These are phyloP conservation scores for Pythium sp. DNA, from an alignment of 352 stramenopile genomes.

Conservation along the genomic window DNA sequence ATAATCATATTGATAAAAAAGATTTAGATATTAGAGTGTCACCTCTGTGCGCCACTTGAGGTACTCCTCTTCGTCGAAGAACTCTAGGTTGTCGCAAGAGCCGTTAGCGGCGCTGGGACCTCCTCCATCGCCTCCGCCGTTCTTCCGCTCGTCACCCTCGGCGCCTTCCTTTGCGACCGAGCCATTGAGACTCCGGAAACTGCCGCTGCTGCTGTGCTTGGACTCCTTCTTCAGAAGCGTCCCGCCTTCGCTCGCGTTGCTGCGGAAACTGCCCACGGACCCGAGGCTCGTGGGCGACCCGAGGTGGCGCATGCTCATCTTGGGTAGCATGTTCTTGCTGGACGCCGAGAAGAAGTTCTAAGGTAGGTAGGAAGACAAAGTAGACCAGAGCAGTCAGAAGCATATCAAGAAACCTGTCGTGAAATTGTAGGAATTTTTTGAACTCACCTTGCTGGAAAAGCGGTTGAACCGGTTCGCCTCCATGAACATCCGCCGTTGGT, in stretches of 20 bases:
- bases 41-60: conserved; percentile 57
- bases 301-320: conserved; percentile 21
- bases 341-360: conserved; percentile 51
- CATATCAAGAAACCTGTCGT: background rate
- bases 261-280: conserved; percentile 13
- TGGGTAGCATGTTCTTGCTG: conserved; percentile 36
- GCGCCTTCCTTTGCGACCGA: conserved; percentile 12
- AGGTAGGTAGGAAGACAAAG: background rate
- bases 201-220: conserved; percentile 26
- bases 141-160: conserved; percentile 17
- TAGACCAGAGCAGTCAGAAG: background rate
- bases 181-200: conserved; percentile 19
- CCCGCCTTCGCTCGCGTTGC: background rate
- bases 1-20: background rate
- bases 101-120: conserved; percentile 16
- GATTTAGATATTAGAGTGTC: background rate
- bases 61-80: conserved; percentile 63
- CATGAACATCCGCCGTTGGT: conserved; percentile 65
- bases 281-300: conserved; percentile 19
- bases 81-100: conserved; percentile 23
- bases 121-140: background rate
- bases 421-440: background rate
- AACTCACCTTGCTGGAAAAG: conserved; percentile 41
- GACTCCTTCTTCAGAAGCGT: conserved; percentile 22
- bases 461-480: conserved; percentile 51